Evolutionary conservation across 768 basidiomycete species (phyloP).

Genomic region (Daedaleopsis nitida): DNA sequence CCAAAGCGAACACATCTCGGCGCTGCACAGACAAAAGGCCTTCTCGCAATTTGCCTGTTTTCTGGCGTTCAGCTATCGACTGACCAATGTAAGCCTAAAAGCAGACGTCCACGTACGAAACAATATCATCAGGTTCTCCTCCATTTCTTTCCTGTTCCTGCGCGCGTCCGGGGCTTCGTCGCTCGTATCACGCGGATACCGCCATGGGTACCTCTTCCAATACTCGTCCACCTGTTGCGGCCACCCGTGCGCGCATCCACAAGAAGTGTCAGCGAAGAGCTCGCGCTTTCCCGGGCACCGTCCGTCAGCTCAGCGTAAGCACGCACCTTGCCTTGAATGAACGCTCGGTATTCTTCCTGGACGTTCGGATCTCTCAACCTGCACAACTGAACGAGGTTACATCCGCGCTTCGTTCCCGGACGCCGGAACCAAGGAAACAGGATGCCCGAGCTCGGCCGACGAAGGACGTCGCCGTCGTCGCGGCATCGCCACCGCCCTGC

Average conservation of each 20-base stretch:
- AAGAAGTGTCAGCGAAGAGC: neutral
- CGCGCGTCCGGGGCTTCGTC: constrained; percentile 7
- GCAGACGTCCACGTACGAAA: constrained; percentile 52
- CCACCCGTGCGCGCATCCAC: neutral
- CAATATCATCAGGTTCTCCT: constrained; percentile 72
- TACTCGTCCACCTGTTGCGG: constrained; percentile 49
- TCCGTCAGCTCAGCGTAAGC: no score
- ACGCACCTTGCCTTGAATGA: constrained; percentile 64
- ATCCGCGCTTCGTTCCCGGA: constrained; percentile 2
- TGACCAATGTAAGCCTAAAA: neutral
- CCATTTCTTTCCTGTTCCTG: constrained; percentile 46
- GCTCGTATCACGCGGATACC: constrained; percentile 4
- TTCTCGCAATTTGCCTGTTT: constrained; percentile 73
- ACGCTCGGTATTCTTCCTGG: constrained; percentile 69
- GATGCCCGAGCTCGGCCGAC: neutral
- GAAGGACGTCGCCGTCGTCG: neutral
- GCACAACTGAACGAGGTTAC: constrained; percentile 37
- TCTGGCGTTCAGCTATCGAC: neutral
- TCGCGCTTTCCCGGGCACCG: neutral
- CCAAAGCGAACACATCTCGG: constrained; percentile 60
- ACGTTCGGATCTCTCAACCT: constrained; percentile 61
- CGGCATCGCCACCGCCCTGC: neutral
- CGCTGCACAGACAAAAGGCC: constrained; percentile 65
- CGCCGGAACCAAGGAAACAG: neutral
- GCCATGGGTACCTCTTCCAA: constrained; percentile 38